Evolutionary conservation across 176 grass and related monocot species (phyloP).

Genomic region (Oryza rufipogon): DNA sequence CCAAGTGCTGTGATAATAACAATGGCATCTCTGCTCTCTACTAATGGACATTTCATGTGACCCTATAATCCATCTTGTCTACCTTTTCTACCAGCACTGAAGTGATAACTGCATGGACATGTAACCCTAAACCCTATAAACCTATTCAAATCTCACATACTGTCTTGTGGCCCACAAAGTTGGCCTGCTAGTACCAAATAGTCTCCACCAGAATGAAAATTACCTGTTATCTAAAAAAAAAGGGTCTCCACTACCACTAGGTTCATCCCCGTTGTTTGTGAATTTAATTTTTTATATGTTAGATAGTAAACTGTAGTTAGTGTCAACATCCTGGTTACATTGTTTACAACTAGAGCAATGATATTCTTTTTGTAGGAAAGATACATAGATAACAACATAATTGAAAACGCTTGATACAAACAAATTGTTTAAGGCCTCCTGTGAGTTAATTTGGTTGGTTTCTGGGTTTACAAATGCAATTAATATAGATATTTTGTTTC

Average conservation of each 20-base stretch:
- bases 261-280: not conserved
- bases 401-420: not conserved
- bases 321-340: not conserved
- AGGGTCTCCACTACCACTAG: not conserved
- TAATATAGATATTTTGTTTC: constrained; percentile 35
- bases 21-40: not conserved
- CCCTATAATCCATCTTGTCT: not conserved
- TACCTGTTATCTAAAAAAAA: not conserved
- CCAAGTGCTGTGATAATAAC: not conserved
- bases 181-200: not conserved
- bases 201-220: not conserved
- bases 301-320: not conserved
- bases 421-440: not conserved
- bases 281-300: not conserved
- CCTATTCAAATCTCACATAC: not conserved
- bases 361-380: not conserved
- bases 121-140: not conserved
- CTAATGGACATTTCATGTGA: not conserved
- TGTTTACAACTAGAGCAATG: not conserved
- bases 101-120: not conserved
- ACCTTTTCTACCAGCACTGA: not conserved
- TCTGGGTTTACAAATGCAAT: not conserved
- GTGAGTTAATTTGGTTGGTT: constrained; percentile 14
- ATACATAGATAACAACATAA: constrained; percentile 11
- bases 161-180: not conserved